Conservation (phyloP, 2,329 filamentous ascomycete genomes). For the Penicillium capsulatum region DNA sequence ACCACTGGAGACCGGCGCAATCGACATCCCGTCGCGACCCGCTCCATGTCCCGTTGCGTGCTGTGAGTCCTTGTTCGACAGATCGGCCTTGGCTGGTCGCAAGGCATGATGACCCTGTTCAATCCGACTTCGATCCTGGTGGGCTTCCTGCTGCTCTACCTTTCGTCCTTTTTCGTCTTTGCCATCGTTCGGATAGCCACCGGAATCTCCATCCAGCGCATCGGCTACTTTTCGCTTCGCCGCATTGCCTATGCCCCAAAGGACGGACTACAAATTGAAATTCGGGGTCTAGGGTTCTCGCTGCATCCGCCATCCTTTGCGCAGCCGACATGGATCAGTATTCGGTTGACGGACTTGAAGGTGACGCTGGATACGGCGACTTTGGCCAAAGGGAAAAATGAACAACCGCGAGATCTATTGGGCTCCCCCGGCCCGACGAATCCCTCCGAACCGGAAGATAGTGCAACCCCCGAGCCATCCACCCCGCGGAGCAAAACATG, state of each 20-base stretch:
- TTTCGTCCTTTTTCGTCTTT: slow-evolving; percentile 88
- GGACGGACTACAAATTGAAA: slow-evolving; percentile 84
- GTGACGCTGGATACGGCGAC: slow-evolving; percentile 74
- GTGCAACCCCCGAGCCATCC: slow-evolving; percentile 12
- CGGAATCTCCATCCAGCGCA: slow-evolving; percentile 89
- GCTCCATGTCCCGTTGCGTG: slow-evolving; percentile 20
- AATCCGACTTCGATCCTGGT: slow-evolving; percentile 79
- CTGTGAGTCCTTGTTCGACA: slow-evolving; percentile 18
- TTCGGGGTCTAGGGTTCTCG: slow-evolving; percentile 81
- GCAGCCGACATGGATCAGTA: slow-evolving; percentile 92
- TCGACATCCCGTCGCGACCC: slow-evolving; percentile 4
- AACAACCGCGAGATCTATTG: slow-evolving; percentile 16
- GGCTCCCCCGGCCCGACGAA: slow-evolving; percentile 21
- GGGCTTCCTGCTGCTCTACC: slow-evolving; percentile 77
- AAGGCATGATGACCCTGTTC: slow-evolving; percentile 44
- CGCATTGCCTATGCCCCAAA: slow-evolving; percentile 84
- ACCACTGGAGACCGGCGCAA: slow-evolving; percentile 4
- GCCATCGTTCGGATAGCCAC: slow-evolving; percentile 88
- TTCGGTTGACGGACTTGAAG: slow-evolving; percentile 79
- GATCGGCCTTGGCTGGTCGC: slow-evolving; percentile 34
- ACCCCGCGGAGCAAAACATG: slow-evolving; percentile 65
- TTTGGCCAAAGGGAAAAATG: slow-evolving; percentile 40
- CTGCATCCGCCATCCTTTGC: slow-evolving; percentile 93
- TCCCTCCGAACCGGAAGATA: slow-evolving; percentile 21
- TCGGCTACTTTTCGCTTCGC: slow-evolving; percentile 87